Percentiles rank a stretch among this genome's conserved stretches.
Conservation (phyloP, 306 rosid genomes). For the Cucumis melo region DNA sequence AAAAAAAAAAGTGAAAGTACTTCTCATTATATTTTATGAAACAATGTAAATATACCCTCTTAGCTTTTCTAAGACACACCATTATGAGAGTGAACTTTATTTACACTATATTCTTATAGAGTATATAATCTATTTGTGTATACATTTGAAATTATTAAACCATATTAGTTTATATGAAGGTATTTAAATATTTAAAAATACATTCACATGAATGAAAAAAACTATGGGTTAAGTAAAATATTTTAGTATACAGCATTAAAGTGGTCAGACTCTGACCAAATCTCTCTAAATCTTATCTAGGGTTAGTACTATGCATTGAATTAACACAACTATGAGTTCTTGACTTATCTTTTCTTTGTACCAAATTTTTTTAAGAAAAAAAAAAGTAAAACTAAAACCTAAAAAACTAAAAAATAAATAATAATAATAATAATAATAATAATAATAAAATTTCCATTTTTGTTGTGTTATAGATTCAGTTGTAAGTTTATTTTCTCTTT, state of each 20-base stretch:
- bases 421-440: not conserved
- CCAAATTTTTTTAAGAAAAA: not conserved
- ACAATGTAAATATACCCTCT: too few relatives aligned
- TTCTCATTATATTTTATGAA: too few relatives aligned
- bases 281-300: slow-evolving; percentile 2
- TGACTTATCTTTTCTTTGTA: not conserved
- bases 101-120: not conserved
- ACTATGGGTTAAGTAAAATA: not conserved
- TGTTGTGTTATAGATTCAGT: not conserved
- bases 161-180: not conserved
- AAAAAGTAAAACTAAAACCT: not conserved
- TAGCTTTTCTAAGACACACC: too few relatives aligned
- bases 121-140: not conserved
- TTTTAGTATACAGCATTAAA: not conserved
- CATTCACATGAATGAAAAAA: not conserved
- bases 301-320: not conserved
- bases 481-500: not conserved
- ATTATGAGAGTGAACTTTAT: not conserved
- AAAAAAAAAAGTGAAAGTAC: too few relatives aligned
- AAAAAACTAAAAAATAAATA: not conserved
- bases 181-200: not conserved
- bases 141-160: not conserved
- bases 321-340: not conserved
- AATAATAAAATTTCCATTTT: not conserved
- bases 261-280: not conserved